Conservation (phyloP, 2,329 filamentous ascomycete species). For the Helminthosporium solani region DNA sequence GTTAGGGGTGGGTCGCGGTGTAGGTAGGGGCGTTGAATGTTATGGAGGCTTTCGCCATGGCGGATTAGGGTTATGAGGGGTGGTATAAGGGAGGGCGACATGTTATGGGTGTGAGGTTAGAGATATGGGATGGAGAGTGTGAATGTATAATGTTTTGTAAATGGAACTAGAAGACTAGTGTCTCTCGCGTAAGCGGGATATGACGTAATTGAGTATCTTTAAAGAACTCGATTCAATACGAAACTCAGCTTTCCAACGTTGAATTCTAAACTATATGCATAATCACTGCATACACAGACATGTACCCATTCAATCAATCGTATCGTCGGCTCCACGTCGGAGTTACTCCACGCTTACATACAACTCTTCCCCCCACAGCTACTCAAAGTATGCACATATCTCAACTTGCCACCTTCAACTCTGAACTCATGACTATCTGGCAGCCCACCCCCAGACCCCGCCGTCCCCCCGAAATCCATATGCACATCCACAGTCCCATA, state of each 20-base stretch:
- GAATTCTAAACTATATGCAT: no score
- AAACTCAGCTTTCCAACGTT: no score
- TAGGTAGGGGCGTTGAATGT: slow-evolving; percentile 16
- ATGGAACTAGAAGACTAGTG: background rate
- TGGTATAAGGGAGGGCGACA: background rate
- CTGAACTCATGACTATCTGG: slow-evolving; percentile 39
- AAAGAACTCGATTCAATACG: no score
- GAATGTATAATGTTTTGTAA: background rate
- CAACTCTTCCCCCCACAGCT: slow-evolving; percentile 19
- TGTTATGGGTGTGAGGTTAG: background rate
- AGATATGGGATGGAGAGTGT: background rate
- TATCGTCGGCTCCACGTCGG: no score
- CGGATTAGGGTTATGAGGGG: slow-evolving; percentile 18
- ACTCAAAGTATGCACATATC: slow-evolving; percentile 22
- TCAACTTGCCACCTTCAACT: slow-evolving; percentile 29
- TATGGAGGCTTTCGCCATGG: slow-evolving; percentile 24
- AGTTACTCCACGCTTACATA: slow-evolving; percentile 12
- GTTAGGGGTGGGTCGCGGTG: slow-evolving; percentile 24
- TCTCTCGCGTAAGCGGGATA: background rate
- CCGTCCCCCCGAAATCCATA: slow-evolving; percentile 30
- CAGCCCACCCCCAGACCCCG: slow-evolving; percentile 16
- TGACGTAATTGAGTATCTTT: background rate
- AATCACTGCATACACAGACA: no score
- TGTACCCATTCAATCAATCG: no score
- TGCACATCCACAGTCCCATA: slow-evolving; percentile 34